These are phyloP conservation scores for Didymella keratinophila DNA, from an alignment of 2,329 filamentous ascomycete species.

Conservation along the genomic window DNA sequence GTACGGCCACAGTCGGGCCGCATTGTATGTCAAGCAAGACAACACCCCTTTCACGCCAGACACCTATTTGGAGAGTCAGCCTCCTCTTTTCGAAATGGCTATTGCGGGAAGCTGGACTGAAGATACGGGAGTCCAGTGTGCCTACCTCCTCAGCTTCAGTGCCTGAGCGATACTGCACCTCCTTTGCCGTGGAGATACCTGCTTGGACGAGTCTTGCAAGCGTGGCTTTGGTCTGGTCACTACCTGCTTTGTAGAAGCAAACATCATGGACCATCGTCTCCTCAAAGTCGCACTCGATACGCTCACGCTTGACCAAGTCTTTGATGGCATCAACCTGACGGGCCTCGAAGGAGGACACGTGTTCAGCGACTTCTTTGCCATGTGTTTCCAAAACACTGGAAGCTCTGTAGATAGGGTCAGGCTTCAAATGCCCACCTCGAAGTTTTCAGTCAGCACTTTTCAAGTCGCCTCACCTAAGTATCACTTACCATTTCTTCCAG, in stretches of 20 bases:
- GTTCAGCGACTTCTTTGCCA: neutral
- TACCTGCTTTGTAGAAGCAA: neutral
- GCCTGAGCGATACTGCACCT: neutral
- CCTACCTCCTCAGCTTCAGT: neutral
- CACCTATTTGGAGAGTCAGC: neutral
- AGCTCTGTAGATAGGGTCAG: neutral
- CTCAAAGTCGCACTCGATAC: neutral
- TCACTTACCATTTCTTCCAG: neutral
- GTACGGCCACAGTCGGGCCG: neutral
- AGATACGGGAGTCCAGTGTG: no score
- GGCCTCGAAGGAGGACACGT: neutral
- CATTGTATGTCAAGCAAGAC: neutral
- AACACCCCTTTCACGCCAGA: neutral
- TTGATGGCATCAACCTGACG: neutral
- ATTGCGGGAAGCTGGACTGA: no score
- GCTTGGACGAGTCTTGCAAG: neutral
- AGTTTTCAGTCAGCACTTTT: no score
- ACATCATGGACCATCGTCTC: neutral
- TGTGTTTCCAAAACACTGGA: neutral
- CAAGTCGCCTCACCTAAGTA: no score
- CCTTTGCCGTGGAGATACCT: neutral
- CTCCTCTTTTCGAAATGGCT: neutral
- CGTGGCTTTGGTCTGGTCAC: neutral
- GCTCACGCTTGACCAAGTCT: neutral
- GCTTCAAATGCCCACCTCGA: neutral